phyloP scores from a whole-genome alignment of 495 filamentous ascomycete genomes.

The Lasiosphaeria hispida region DNA sequence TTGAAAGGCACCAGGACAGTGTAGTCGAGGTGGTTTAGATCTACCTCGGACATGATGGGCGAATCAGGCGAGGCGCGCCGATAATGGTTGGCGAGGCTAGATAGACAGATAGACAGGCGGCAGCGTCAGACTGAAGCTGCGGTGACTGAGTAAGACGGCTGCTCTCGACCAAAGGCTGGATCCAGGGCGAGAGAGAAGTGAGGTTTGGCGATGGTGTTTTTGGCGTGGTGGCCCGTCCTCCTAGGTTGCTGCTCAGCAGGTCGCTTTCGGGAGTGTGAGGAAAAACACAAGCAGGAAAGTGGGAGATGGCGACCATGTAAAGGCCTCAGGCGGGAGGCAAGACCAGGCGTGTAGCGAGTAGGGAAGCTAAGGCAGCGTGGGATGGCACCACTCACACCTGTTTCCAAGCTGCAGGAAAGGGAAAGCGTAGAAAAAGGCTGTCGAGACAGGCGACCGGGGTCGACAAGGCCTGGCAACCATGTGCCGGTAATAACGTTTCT shows the following conservation, averaged over 20 bases:
- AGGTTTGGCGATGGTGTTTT: not conserved
- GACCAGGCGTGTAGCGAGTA: not conserved
- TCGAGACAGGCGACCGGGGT: too few relatives aligned
- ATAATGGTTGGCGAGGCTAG: not conserved
- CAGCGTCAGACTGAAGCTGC: not conserved
- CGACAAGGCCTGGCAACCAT: not conserved
- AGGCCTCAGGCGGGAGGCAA: slow-evolving; percentile 4
- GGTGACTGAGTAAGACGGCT: too few relatives aligned
- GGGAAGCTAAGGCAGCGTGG: not conserved
- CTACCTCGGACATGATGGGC: slow-evolving; percentile 33
- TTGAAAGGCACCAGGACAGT: slow-evolving; percentile 61
- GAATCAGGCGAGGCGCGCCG: slow-evolving; percentile 4
- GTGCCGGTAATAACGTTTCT: slow-evolving; percentile 9
- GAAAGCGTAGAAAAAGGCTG: slow-evolving; percentile 1
- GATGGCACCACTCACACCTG: not conserved
- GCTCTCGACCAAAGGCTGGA: too few relatives aligned
- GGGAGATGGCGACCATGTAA: not conserved
- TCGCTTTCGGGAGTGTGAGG: not conserved
- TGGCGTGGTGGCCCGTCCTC: slow-evolving; percentile 1
- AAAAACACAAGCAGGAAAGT: not conserved
- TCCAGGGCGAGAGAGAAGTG: not conserved
- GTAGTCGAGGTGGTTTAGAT: slow-evolving; percentile 47
- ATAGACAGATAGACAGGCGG: not conserved
- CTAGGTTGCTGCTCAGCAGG: not conserved
- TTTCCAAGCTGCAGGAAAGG: slow-evolving; percentile 4